phyloP scores from a whole-genome alignment of 1,284 basidiomycete species.

The Fistulinella cinereoalba region DNA sequence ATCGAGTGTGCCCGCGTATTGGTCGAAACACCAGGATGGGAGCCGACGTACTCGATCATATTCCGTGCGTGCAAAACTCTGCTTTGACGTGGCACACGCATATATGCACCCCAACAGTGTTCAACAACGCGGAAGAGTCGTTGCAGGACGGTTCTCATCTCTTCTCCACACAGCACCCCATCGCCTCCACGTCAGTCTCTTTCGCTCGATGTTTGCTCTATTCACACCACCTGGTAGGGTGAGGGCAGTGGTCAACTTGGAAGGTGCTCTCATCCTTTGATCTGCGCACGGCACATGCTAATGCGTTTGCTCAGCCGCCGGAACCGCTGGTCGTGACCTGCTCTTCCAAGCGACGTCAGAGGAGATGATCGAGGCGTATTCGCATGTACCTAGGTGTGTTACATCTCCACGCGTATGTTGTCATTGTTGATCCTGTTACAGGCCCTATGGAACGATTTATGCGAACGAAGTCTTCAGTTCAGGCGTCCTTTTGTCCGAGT shows the following conservation, averaged over 20 bases:
- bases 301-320: constrained; percentile 59
- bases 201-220: no score
- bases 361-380: constrained; percentile 92
- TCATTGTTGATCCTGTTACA: constrained; percentile 24
- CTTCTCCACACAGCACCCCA: constrained; percentile 84
- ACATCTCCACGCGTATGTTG: neutral
- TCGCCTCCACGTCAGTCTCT: constrained; percentile 59
- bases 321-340: constrained; percentile 84
- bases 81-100: neutral
- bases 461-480: constrained; percentile 95
- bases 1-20: constrained; percentile 85
- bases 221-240: no score
- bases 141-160: constrained; percentile 95
- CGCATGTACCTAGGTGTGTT: constrained; percentile 70
- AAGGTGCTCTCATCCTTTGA: constrained; percentile 48
- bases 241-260: constrained; percentile 88
- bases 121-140: constrained; percentile 94
- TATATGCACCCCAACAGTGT: constrained; percentile 52
- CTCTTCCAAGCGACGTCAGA: constrained; percentile 95
- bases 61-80: constrained; percentile 61
- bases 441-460: constrained; percentile 87
- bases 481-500: constrained; percentile 90
- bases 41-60: constrained; percentile 78
- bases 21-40: constrained; percentile 67
- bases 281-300: neutral